Evolutionary conservation across 2,329 filamentous ascomycete species (phyloP), one percentile per base, ranked within the genome.

Genomic region (Apiospora aurea): DNA sequence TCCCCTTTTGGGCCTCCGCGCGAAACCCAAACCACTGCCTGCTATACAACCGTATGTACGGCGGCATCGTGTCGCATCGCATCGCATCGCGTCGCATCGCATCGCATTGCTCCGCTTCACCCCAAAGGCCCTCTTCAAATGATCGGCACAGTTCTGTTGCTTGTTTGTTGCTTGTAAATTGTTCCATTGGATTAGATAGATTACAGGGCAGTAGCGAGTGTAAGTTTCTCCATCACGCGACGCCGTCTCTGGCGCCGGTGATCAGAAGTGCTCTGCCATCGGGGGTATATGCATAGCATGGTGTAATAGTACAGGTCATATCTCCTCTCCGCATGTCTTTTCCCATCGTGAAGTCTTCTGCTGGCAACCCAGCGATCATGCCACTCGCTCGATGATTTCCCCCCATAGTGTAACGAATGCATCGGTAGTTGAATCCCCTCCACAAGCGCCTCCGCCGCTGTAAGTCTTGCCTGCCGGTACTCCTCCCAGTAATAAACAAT

Each of bases 201-300:
- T 57, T 73, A 73, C 70, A 73, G 53, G 72, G 70, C 72, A 73
- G 70, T 73, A 73, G 72, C 72, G 72, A 73, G 70, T 73, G 72
- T 73, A 70, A 69, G 66, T 26, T 57, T 73, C 70, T 68, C 26
- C 46, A 49, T 72, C 71, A 71, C 51, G 46, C 64, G 70, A 71
- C 70, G 44, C 38, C 70, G 47, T 11, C 69, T 34, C 64, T 53
- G 70, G 61, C 46, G 44, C 51, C 68, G 29, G n/a, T 64, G 66
- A 69, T 6, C n/a, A 68, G 49, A 70, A 47, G 69, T 44, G 72
- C 72, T 71, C 70, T 73, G 72, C 72, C 72, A 26, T 68, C 64
- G 43, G 53, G 67, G 68, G 61, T 73, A 73, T 73, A 73, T 73
- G 70, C 72, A 71, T 34, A 26, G 68, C 41, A 29, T 46, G 53